phyloP scores from a whole-genome alignment of 2,329 filamentous ascomycete genomes.

The Hortaea werneckii region DNA sequence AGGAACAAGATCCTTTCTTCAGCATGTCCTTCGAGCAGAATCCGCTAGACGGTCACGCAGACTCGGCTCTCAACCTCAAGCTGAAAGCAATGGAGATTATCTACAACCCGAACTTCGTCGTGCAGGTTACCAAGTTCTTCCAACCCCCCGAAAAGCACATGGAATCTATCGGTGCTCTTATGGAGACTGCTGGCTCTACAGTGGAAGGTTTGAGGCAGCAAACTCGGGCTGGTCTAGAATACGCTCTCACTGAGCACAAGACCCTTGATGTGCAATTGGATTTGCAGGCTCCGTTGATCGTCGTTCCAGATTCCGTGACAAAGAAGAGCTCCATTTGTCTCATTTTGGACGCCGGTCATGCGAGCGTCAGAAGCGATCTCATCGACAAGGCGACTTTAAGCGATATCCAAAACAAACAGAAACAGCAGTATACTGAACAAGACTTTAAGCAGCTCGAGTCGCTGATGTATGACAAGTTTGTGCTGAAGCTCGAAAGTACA shows the following conservation, averaged over 20 bases:
- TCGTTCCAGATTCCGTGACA: conserved; percentile 87
- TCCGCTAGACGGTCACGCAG: conserved; percentile 82
- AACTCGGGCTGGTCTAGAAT: conserved; percentile 89
- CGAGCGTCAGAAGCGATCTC: conserved; percentile 85
- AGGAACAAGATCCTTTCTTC: conserved; percentile 73
- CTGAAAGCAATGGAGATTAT: conserved; percentile 93
- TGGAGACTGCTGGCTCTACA: conserved; percentile 91
- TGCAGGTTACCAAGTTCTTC: conserved; percentile 91
- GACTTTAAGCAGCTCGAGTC: conserved; percentile 82
- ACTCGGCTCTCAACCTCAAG: conserved; percentile 81
- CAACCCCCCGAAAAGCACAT: conserved; percentile 92
- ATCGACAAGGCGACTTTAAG: conserved; percentile 85
- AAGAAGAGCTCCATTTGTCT: conserved; percentile 72
- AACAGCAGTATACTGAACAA: conserved; percentile 73
- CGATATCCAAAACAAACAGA: conserved; percentile 84
- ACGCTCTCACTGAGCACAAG: conserved; percentile 94
- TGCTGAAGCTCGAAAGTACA: conserved; percentile 84
- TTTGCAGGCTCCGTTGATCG: conserved; percentile 89
- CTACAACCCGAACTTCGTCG: conserved; percentile 89
- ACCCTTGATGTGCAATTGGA: conserved; percentile 95
- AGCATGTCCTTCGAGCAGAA: conserved; percentile 89
- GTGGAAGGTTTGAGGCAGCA: conserved; percentile 92
- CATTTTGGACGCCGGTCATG: conserved; percentile 92
- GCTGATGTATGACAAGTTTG: conserved; percentile 95
- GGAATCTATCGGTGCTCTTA: conserved; percentile 91